Evolutionary conservation across 768 basidiomycete genomes (phyloP), one percentile per base, ranked within the genome.

Genomic region (Serendipita sp.): DNA sequence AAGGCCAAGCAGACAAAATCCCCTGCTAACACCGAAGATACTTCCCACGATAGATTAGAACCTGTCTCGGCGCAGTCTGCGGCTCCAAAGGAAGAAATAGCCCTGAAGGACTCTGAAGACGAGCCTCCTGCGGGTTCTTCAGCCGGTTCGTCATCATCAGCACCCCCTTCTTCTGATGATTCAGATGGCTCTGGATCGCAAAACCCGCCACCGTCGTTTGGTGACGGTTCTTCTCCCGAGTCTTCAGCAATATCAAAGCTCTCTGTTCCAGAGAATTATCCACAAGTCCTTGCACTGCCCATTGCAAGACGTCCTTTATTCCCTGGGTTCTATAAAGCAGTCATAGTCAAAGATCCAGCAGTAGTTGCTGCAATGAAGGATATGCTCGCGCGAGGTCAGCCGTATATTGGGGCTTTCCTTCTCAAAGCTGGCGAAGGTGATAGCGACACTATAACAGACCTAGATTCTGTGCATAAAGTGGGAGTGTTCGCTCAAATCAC

Each of bases 401-500:
- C 94, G 0, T 98, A 99, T 73, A 82, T 99, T 65, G 95, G 95
- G 62, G 95, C 93, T 31, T 97, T 97, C 78, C 76, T 98, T 31
- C 83, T 97, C 70, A 97, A 95, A 77, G 93, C 97, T 70, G 90
- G 92, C 68, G 83, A 91, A 67, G 79, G 87, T 50, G 95, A 98
- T 74, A 87, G 86, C 71, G 95, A 98, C 73, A 81, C 94, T 64
- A 95, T 97, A 68, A 87, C 88, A 65, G 88, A 88, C 70, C 74
- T 91, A 63, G 82, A 89, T 74, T 84, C 87, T 46, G 92, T 97
- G 3, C 90, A 97, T 73, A 82, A 82, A 0, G 92, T 97, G 64
- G 95, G 95, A 50, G 93, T 97, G 3, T 96, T 98, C 70, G 93
- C 93, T 1, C 95, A 98, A 75, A 92, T 97, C 62, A 97, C 94